Evolutionary conservation across 495 filamentous ascomycete genomes (phyloP), one percentile per base, ranked within the genome.

Genomic region (Podospora fimiseda): DNA sequence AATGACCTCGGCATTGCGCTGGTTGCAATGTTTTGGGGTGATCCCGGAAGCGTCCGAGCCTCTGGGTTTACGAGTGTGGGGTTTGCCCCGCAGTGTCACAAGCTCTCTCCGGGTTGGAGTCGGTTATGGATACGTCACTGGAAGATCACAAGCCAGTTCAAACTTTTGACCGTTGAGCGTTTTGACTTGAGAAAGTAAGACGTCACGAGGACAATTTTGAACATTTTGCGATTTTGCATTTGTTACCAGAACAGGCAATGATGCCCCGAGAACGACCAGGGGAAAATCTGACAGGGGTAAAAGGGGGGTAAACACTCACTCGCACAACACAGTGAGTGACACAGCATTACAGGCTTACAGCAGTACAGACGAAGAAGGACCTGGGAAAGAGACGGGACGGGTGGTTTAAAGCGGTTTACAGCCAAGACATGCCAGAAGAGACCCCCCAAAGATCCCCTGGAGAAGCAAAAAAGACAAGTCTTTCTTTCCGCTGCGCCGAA

Each of bases 11-110:
- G 58, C 56, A 57, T 52, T 59, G 27, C 9, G 45, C 16, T 42
- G 33, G 7, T 54, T 57, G 45, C 8, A 16, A 20, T 40, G 9
- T 3, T 40, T 33, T 36, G n/a, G 22, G 9, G 18, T 44, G 19
- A 43, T 57, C 55, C 64, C 64, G 64, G 61, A 60, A 62, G 64
- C 52, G 55, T 64, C 64, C 64, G 64, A 62, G 53, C 46, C 50
- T 36, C 19, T 24, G 40, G 50, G 30, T 50, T 22, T 30, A 23
- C 37, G 50, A 45, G 43, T 52, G 51, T 36, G 53, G 52, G 50
- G 40, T 18, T 44, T 50, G 58, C 74, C 74, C 74, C 74, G 72
- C 73, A 75, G 70, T 68, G 70, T 77, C 74, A 77, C 74, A 77
- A 75, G 74, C 74, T 75, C n/a, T n/a, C n/a, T n/a, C n/a, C 72